phyloP scores from a whole-genome alignment of 768 basidiomycete species.

The Chalciporus piperatus region DNA sequence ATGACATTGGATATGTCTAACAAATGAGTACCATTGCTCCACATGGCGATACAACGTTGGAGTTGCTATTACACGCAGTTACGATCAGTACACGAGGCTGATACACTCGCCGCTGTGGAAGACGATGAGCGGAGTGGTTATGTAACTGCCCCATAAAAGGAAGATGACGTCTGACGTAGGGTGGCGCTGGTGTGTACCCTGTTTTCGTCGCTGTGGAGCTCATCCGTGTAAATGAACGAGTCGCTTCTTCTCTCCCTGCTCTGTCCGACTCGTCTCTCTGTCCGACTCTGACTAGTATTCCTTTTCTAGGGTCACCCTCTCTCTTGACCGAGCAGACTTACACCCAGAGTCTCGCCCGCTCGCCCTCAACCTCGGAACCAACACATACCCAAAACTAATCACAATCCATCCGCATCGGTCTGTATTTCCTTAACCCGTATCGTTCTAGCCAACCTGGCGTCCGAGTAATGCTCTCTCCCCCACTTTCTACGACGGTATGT shows the following conservation, averaged over 20 bases:
- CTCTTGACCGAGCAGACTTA: no score
- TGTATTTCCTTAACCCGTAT: not conserved
- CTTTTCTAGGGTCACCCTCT: not conserved
- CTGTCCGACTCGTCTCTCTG: constrained; percentile 7
- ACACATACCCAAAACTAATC: constrained; percentile 10
- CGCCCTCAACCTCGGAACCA: not conserved
- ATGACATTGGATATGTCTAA: no score
- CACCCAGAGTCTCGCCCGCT: no score
- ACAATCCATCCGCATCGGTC: not conserved
- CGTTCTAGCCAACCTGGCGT: constrained; percentile 1
- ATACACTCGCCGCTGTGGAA: no score
- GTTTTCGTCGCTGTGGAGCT: constrained; percentile 37
- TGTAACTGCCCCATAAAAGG: constrained; percentile 13
- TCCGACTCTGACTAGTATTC: constrained; percentile 7
- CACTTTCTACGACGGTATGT: constrained; percentile 8
- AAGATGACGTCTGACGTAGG: constrained; percentile 32
- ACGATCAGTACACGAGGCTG: no score
- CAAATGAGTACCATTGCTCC: no score
- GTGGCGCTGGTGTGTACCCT: constrained; percentile 34
- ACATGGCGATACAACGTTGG: no score
- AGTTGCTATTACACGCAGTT: no score
- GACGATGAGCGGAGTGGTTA: constrained; percentile 5
- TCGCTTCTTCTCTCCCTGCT: no score
- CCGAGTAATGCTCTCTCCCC: constrained; percentile 16
- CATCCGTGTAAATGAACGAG: constrained; percentile 28